These are phyloP conservation scores for Calocybe gambosa DNA, from an alignment of 1,284 basidiomycete genomes.

Conservation along the genomic window DNA sequence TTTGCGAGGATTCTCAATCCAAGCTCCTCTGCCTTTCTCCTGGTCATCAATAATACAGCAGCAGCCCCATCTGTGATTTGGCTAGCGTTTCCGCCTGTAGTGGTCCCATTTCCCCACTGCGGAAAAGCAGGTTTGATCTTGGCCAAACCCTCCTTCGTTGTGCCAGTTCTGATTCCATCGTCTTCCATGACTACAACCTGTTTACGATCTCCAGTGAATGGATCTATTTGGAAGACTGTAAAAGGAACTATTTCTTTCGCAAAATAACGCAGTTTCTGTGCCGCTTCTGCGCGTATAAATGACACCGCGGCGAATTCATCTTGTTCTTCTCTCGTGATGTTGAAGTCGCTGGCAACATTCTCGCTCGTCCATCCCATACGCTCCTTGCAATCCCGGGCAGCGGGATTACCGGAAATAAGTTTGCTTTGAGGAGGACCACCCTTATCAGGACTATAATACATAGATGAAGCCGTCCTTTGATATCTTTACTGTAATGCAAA, in stretches of 20 bases:
- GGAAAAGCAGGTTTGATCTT: constrained; percentile 82
- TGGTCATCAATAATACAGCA: constrained; percentile 81
- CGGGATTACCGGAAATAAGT: constrained; percentile 42
- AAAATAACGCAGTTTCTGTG: constrained; percentile 66
- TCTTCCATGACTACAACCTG: constrained; percentile 63
- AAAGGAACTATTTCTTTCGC: constrained; percentile 79
- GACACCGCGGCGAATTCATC: constrained; percentile 79
- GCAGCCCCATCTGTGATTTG: constrained; percentile 89
- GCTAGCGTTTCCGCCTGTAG: constrained; percentile 87
- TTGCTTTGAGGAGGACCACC: constrained; percentile 59
- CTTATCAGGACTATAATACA: constrained; percentile 49
- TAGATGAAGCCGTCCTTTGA: background rate
- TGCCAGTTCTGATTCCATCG: constrained; percentile 78
- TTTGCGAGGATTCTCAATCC: constrained; percentile 73
- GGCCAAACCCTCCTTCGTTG: constrained; percentile 62
- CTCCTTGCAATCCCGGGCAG: constrained; percentile 54
- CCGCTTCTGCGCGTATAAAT: constrained; percentile 70
- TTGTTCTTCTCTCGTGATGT: constrained; percentile 78
- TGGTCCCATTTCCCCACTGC: constrained; percentile 74
- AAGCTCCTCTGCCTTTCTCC: constrained; percentile 76
- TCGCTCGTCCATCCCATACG: constrained; percentile 89
- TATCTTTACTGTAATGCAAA: background rate
- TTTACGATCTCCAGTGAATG: constrained; percentile 46
- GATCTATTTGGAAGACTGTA: constrained; percentile 53
- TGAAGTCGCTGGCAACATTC: constrained; percentile 75